Conservation (phyloP, 2,329 filamentous ascomycete species). For the Penicillium sp. region DNA sequence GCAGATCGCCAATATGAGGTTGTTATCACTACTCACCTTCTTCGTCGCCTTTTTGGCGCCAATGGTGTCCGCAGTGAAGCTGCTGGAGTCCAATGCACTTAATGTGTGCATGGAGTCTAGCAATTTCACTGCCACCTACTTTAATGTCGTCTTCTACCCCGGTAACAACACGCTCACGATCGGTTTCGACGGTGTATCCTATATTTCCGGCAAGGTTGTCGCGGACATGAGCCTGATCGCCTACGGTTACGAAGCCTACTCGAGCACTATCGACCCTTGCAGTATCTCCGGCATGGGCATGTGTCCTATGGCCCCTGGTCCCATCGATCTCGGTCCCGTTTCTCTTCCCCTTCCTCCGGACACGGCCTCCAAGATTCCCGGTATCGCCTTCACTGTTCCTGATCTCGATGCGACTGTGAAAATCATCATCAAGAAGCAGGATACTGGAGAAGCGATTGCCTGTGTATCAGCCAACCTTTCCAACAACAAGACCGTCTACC, state of each 20-base stretch:
- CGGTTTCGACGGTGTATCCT: conserved; percentile 74
- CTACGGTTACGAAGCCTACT: conserved; percentile 72
- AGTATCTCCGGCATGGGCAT: conserved; percentile 63
- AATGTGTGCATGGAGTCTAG: conserved; percentile 80
- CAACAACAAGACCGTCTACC: conserved; percentile 87
- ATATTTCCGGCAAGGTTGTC: conserved; percentile 73
- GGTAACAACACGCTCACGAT: conserved; percentile 67
- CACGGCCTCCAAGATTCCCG: conserved; percentile 63
- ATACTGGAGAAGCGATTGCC: conserved; percentile 62
- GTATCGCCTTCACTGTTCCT: conserved; percentile 82
- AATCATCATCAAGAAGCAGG: conserved; percentile 70
- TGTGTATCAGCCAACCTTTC: conserved; percentile 84
- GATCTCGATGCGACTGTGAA: conserved; percentile 83
- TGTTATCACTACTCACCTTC: conserved; percentile 31
- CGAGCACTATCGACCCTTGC: conserved; percentile 70
- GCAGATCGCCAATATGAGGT: conserved; percentile 29
- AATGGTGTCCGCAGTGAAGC: conserved; percentile 55
- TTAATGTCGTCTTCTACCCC: conserved; percentile 65
- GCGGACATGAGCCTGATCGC: conserved; percentile 72
- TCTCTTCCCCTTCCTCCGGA: conserved; percentile 56
- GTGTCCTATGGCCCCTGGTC: conserved; percentile 85
- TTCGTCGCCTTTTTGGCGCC: conserved; percentile 43
- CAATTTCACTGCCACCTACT: conserved; percentile 79
- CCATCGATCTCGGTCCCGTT: conserved; percentile 66
- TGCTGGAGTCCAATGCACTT: conserved; percentile 77